Percentiles rank a stretch among this genome's conserved stretches.
phyloP scores from a whole-genome alignment of 805 yeast species.

The Metschnikowia cubensis region DNA sequence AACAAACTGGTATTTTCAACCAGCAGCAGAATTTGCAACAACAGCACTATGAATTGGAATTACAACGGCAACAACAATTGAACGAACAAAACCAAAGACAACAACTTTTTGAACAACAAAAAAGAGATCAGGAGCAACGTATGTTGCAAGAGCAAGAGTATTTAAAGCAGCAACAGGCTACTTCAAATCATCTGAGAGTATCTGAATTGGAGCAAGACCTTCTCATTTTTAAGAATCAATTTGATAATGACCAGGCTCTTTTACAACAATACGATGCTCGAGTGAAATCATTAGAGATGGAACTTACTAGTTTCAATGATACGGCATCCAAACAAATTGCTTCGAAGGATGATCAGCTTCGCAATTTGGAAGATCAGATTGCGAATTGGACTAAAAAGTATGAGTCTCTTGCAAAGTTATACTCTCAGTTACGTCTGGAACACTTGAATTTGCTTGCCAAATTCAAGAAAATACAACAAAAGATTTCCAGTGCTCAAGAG shows the following conservation, averaged over 20 bases:
- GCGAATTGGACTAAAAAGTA: constrained; percentile 79
- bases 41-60: constrained; percentile 58
- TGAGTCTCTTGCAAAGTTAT: constrained; percentile 82
- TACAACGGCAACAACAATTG: constrained; percentile 63
- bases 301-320: constrained; percentile 54
- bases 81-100: constrained; percentile 68
- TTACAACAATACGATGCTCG: constrained; percentile 84
- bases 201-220: constrained; percentile 81
- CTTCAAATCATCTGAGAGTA: constrained; percentile 72
- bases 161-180: constrained; percentile 61
- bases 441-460: constrained; percentile 75
- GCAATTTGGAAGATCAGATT: constrained; percentile 67
- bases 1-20: constrained; percentile 52
- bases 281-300: constrained; percentile 76
- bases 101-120: constrained; percentile 70
- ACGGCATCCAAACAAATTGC: constrained; percentile 70
- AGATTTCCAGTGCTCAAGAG: constrained; percentile 86
- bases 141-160: constrained; percentile 69
- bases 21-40: constrained; percentile 58
- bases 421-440: constrained; percentile 88
- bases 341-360: constrained; percentile 71
- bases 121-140: constrained; percentile 60
- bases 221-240: constrained; percentile 69
- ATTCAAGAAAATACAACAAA: constrained; percentile 77
- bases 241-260: constrained; percentile 79